phyloP scores from a whole-genome alignment of 2,329 filamentous ascomycete species.

The Plectosphaerella plurivora region DNA sequence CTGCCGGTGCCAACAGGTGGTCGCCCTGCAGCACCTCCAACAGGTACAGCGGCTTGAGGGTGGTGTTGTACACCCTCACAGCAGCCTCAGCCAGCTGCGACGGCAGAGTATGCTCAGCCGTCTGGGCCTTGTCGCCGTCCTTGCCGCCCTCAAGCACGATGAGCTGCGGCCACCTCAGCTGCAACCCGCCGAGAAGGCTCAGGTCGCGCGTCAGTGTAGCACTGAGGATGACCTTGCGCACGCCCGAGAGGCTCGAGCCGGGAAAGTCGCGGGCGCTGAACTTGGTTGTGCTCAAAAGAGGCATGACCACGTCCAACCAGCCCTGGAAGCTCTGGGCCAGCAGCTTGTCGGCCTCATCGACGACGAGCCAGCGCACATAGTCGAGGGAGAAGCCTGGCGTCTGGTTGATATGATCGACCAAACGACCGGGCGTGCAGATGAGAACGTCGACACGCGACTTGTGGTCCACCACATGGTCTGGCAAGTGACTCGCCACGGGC shows the following conservation, averaged over 20 bases:
- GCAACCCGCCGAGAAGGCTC: slow-evolving; percentile 70
- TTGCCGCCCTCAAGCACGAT: slow-evolving; percentile 64
- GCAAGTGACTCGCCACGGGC: slow-evolving; percentile 28
- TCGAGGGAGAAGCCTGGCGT: slow-evolving; percentile 79
- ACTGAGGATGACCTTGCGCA: slow-evolving; percentile 82
- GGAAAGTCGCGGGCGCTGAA: slow-evolving; percentile 50
- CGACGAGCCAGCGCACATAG: slow-evolving; percentile 79
- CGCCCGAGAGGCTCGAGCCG: slow-evolving; percentile 44
- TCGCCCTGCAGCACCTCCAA: slow-evolving; percentile 65
- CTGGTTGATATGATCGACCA: slow-evolving; percentile 84
- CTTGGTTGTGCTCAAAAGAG: slow-evolving; percentile 45
- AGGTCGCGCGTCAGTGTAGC: slow-evolving; percentile 90
- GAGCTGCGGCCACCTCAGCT: slow-evolving; percentile 68
- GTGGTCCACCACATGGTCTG: slow-evolving; percentile 60
- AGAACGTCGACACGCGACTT: slow-evolving; percentile 78
- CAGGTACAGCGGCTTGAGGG: slow-evolving; percentile 80
- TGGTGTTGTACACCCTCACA: slow-evolving; percentile 63
- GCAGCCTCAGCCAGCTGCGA: slow-evolving; percentile 58
- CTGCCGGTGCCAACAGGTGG: slow-evolving; percentile 31
- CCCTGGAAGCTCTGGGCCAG: slow-evolving; percentile 90
- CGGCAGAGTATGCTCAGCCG: slow-evolving; percentile 54
- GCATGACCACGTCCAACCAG: slow-evolving; percentile 73
- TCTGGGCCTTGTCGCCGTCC: slow-evolving; percentile 29
- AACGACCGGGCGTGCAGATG: slow-evolving; percentile 84
- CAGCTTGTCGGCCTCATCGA: slow-evolving; percentile 91